These are phyloP conservation scores for Pichia scutulata DNA, from an alignment of 805 yeast species.

Conservation along the genomic window DNA sequence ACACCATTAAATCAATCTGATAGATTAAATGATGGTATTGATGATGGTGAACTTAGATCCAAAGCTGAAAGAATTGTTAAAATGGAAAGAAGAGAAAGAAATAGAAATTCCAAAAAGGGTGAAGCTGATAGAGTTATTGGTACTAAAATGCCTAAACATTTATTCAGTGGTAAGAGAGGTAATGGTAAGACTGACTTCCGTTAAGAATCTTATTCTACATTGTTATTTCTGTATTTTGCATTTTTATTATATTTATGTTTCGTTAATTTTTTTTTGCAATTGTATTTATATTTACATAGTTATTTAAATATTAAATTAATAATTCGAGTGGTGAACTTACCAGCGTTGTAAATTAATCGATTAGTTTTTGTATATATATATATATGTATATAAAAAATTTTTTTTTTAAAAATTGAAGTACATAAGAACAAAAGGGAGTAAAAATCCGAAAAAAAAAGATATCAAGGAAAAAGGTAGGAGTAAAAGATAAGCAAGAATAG, in stretches of 20 bases:
- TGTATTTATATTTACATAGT: not conserved
- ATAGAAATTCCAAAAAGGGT: constrained; percentile 86
- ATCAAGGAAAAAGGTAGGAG: not conserved
- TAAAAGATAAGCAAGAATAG: no score
- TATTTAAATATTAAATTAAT: not conserved
- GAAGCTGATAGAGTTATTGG: constrained; percentile 91
- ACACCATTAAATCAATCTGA: constrained; percentile 56
- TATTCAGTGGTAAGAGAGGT: constrained; percentile 96
- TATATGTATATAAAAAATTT: no score
- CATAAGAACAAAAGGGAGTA: no score
- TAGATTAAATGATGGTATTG: constrained; percentile 79
- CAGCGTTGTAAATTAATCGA: no score
- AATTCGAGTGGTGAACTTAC: not conserved
- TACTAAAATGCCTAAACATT: constrained; percentile 84
- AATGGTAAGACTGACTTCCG: constrained; percentile 88
- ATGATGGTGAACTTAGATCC: constrained; percentile 69
- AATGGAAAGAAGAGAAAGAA: constrained; percentile 88
- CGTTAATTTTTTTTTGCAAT: not conserved
- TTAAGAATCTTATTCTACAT: constrained; percentile 14
- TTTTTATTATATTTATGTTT: not conserved
- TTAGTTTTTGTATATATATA: no score
- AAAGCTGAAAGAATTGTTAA: constrained; percentile 85
- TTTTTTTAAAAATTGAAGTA: no score
- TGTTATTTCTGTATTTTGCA: not conserved
- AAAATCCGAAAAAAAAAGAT: not conserved